These are phyloP conservation scores for Calendula officinalis DNA, from an alignment of 129 eudicot genomes.

Conservation along the genomic window DNA sequence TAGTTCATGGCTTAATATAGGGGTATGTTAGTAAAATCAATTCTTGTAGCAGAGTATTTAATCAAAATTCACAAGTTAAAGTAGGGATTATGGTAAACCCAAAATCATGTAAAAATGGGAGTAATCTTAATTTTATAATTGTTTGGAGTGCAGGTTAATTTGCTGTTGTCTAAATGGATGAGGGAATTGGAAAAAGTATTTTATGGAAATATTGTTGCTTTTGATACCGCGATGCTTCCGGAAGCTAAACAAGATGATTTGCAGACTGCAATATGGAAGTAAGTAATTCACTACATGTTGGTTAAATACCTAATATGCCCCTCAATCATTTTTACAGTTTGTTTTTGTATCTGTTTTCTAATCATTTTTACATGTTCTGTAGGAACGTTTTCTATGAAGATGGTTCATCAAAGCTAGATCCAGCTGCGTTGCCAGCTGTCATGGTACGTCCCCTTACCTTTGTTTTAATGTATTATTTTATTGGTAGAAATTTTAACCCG, in stretches of 20 bases:
- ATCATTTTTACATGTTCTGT: conserved; percentile 26
- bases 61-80: background rate
- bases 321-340: background rate
- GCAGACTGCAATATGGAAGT: conserved; percentile 85
- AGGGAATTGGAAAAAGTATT: conserved; percentile 90
- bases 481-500: background rate
- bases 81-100: conserved; percentile 4
- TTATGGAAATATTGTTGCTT: conserved; percentile 89
- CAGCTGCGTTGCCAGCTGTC: conserved; percentile 56
- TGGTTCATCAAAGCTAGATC: conserved; percentile 55
- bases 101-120: background rate
- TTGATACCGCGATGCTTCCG: conserved; percentile 79
- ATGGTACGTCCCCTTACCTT: conserved; percentile 43
- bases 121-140: conserved; percentile 1
- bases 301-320: background rate
- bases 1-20: no score
- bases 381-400: conserved; percentile 88
- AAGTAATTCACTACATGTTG: conserved; percentile 18
- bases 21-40: no score
- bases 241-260: conserved; percentile 84
- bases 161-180: conserved; percentile 85
- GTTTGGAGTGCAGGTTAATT: conserved; percentile 61
- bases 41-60: no score
- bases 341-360: background rate
- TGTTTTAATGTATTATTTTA: background rate